These are phyloP conservation scores for Epichloe brachyelytri DNA, from an alignment of 2,329 filamentous ascomycete species.

Conservation along the genomic window DNA sequence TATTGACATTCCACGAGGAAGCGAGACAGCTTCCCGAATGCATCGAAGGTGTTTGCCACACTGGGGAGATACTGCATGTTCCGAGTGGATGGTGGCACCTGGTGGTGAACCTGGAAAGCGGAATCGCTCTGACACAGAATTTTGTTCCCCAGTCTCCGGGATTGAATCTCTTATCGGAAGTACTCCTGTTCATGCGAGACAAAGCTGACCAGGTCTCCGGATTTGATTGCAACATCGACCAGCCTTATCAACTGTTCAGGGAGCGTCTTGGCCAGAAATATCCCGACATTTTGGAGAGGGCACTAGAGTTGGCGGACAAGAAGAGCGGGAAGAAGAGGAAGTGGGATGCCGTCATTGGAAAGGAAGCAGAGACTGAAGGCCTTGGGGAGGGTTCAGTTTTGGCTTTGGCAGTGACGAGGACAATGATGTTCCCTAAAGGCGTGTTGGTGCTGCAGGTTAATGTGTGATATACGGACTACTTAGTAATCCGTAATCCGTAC, in stretches of 20 bases:
- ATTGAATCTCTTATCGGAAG: slow-evolving; percentile 51
- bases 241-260: slow-evolving; percentile 66
- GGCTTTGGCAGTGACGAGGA: slow-evolving; percentile 35
- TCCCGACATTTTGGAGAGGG: slow-evolving; percentile 55
- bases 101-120: slow-evolving; percentile 75
- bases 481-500: no score
- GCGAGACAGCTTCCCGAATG: slow-evolving; percentile 67
- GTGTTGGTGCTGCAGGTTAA: no score
- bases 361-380: slow-evolving; percentile 20
- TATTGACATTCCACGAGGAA: slow-evolving; percentile 76
- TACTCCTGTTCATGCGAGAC: slow-evolving; percentile 67
- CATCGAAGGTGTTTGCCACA: slow-evolving; percentile 69
- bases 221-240: slow-evolving; percentile 57
- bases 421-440: slow-evolving; percentile 28
- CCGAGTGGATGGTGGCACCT: slow-evolving; percentile 96
- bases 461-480: no score
- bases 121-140: slow-evolving; percentile 88
- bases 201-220: slow-evolving; percentile 80
- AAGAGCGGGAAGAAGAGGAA: slow-evolving; percentile 61
- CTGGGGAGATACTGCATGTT: slow-evolving; percentile 82
- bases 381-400: slow-evolving; percentile 36
- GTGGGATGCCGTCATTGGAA: slow-evolving; percentile 64
- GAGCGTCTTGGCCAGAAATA: slow-evolving; percentile 49
- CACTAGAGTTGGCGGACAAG: slow-evolving; percentile 50
- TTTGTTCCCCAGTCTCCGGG: slow-evolving; percentile 60